Evolutionary conservation across 352 stramenopile species (phyloP).

Genomic region (Globisporangium yorkense): DNA sequence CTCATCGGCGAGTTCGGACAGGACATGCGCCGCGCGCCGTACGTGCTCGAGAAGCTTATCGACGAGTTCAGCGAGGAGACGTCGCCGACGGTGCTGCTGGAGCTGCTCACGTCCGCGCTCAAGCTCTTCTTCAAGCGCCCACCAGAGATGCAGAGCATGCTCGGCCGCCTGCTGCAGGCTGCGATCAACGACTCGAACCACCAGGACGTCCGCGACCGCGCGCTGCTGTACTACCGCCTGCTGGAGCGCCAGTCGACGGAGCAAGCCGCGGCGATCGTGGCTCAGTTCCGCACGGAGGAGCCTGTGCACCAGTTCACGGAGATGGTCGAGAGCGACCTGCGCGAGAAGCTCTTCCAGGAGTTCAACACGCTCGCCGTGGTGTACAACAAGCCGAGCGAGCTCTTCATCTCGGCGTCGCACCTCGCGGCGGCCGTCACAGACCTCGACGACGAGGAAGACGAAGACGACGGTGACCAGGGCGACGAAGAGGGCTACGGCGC

Average conservation of each 20-base stretch:
- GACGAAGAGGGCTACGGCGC: constrained; percentile 33
- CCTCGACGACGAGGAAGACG: constrained; percentile 41
- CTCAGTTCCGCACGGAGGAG: constrained; percentile 64
- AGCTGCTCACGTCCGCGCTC: constrained; percentile 93
- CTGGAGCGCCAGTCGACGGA: constrained; percentile 90
- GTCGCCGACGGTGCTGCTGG: constrained; percentile 87
- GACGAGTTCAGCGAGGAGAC: constrained; percentile 91
- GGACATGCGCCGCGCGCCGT: constrained; percentile 90
- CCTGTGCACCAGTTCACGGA: constrained; percentile 85
- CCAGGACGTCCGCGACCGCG: constrained; percentile 95
- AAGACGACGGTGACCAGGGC: constrained; percentile 38
- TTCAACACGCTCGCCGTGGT: constrained; percentile 98
- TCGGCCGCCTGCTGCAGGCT: constrained; percentile 91
- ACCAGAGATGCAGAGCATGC: constrained; percentile 97
- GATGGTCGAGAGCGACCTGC: constrained; percentile 77
- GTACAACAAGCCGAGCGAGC: constrained; percentile 94
- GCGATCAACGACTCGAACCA: constrained; percentile 95
- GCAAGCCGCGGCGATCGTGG: constrained; percentile 87
- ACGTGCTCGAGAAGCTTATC: constrained; percentile 96
- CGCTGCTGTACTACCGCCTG: constrained; percentile 97
- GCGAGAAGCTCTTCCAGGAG: constrained; percentile 91
- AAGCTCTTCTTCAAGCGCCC: constrained; percentile 99
- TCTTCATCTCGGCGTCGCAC: constrained; percentile 91
- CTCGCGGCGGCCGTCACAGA: constrained; percentile 26
- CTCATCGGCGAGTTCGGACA: constrained; percentile 96